Base-by-base conservation (phyloP, 2,329 filamentous ascomycete species). In the Uncinocarpus reesii region DNA sequence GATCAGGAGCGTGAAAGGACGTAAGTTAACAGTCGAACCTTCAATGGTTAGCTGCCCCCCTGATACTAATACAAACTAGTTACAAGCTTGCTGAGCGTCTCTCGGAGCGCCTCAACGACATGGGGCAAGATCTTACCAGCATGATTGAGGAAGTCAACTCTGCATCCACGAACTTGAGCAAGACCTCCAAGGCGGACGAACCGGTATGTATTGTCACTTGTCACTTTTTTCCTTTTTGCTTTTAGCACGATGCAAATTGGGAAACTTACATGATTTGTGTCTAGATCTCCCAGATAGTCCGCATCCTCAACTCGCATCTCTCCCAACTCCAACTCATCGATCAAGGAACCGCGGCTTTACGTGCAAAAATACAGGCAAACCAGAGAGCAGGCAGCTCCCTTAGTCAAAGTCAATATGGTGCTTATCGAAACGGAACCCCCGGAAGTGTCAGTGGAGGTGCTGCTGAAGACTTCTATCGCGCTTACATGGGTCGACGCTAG, bases 141-240 rank as follows among this genome's bases (percentile, higher is more conserved):
- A 96, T 98, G 88, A 94, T 98, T 58, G 89, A 94, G 63, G 92
- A 96, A 68, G 94, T 98, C 63, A 98, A 98, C 64, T 80, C 83
- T 57, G 90, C 93, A 53, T 92, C 86, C n/a, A 78, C 85, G 47
- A 87, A 82, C 20, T 71, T 98, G 56, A 90, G 81, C 75, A 95
- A 93, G 75, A 87, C 84, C 50, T 83, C 78, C 67, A 93, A 93
- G 68, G 79, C 86, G 23, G 86, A 92, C 64, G 86, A 92, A 68
- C 86, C 86, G 56, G 86, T 92, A 76, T 69, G 81, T 76, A 59
- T n/a, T n/a, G n/a, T n/a, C n/a, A 63, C 51, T 55, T 59, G 21
- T 11, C 32, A 61, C 64, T 61, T 42, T 56, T 55, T 34, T 44
- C 21, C 6, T 7, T 45, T 18, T 20, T 7, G 6, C 37, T 24